Conservation (phyloP, 257 asterid species). For the Phtheirospermum japonicum region DNA sequence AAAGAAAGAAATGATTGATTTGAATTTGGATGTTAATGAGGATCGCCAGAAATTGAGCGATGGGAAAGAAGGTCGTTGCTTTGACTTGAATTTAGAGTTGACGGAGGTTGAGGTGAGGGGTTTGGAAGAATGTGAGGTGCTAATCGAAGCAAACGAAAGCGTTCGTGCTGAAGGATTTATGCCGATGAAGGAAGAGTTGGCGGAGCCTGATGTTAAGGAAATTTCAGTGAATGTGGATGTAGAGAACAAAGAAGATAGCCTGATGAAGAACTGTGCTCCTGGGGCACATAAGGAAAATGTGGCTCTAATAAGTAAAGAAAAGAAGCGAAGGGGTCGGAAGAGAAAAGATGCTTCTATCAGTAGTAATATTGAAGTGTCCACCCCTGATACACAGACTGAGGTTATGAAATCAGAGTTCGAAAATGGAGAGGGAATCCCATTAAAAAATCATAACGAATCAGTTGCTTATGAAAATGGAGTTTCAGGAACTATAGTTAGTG, state of each 20-base stretch:
- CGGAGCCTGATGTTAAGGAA: slow-evolving; percentile 29
- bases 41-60: slow-evolving; percentile 32
- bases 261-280: slow-evolving; percentile 28
- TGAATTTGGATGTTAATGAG: slow-evolving; percentile 67
- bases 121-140: slow-evolving; percentile 36
- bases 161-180: slow-evolving; percentile 27
- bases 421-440: slow-evolving; percentile 31
- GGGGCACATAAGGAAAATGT: slow-evolving; percentile 36
- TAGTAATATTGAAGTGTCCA: slow-evolving; percentile 28
- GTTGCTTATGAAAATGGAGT: slow-evolving; percentile 32
- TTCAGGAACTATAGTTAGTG: slow-evolving; percentile 34
- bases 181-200: slow-evolving; percentile 31
- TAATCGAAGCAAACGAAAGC: slow-evolving; percentile 24
- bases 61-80: slow-evolving; percentile 38
- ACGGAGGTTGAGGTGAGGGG: slow-evolving; percentile 49
- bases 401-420: slow-evolving; percentile 30
- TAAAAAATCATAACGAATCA: slow-evolving; percentile 25
- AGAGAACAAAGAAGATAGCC: slow-evolving; percentile 34
- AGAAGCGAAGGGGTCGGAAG: slow-evolving; percentile 67
- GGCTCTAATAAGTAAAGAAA: slow-evolving; percentile 32
- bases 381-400: slow-evolving; percentile 33
- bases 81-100: slow-evolving; percentile 80
- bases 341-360: slow-evolving; percentile 36
- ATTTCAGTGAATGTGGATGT: slow-evolving; percentile 23
- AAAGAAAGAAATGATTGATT: slow-evolving; percentile 50